Base-by-base conservation (phyloP, 1,284 basidiomycete species). In the Takashimella koratensis region DNA sequence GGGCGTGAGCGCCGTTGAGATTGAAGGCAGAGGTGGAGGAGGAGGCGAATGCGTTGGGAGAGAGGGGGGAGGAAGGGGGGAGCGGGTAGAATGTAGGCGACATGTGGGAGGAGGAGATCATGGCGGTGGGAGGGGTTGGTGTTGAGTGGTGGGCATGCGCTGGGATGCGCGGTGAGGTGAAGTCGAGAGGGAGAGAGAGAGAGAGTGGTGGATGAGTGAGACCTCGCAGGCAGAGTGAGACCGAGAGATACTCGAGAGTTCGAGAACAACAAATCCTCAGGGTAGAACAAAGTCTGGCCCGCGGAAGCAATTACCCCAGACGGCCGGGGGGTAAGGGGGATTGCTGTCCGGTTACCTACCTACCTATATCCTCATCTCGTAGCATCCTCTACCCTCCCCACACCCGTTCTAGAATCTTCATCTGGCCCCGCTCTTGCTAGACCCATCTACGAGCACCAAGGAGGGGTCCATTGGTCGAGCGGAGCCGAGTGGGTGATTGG, bases 131-230 rank as follows among this genome's bases (percentile, higher is more conserved):
- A 8, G 30, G 30, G 30, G 43, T 42, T 56, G 54, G 42, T 8
- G 30, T 36, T 16, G 30, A 36, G 10, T 8, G 30, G 30, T 36
- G 10, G 30, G 30, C n/a, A n/a, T n/a, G n/a, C n/a, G n/a, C n/a
- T n/a, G n/a, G n/a, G n/a, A n/a, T n/a, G n/a, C n/a, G n/a, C n/a
- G n/a, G n/a, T n/a, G 54, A 46, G 21, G 54, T 45, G 50, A 56
- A 53, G 43, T 26, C 48, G 51, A 51, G 45, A 25, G 40, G 48
- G 27, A 27, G 40, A 47, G 27, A 54, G 53, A 54, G 41, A 27
- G 5, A 22, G 8, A 27, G 16, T 36, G 30, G 30, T 36, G 30
- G 30, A 36, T 36, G 30, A 36, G 30, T 36, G 16, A n/a, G n/a
- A n/a, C n/a, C 16, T 36, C 10, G 30, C 10, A 8, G 30, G 16